Conservation (phyloP, 176 grass and related monocot genomes). For the Oryza rufipogon region DNA sequence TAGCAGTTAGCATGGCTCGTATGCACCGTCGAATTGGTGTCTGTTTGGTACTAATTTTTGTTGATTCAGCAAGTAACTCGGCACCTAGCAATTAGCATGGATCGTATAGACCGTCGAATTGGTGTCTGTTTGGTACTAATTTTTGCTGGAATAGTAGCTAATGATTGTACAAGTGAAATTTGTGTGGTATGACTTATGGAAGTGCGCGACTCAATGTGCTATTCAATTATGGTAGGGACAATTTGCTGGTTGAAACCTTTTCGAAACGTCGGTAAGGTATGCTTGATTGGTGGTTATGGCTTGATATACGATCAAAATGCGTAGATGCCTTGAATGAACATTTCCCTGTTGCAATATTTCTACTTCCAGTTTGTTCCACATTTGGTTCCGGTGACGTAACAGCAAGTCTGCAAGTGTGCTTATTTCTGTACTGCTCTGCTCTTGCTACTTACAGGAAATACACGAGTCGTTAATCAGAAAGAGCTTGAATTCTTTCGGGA, state of each 20-base stretch:
- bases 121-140: not conserved
- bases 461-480: slow-evolving; percentile 83
- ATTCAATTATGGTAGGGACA: not conserved
- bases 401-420: not conserved
- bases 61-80: not conserved
- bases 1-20: not conserved
- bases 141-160: not conserved
- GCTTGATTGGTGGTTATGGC: not conserved
- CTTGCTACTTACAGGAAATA: slow-evolving; percentile 67
- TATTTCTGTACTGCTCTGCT: not conserved
- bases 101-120: not conserved
- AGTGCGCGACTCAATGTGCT: not conserved
- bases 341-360: not conserved
- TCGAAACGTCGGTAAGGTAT: not conserved
- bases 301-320: not conserved
- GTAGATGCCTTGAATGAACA: not conserved
- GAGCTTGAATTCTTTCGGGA: slow-evolving; percentile 80
- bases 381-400: not conserved
- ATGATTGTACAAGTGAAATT: slow-evolving; percentile 4
- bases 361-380: not conserved
- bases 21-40: not conserved
- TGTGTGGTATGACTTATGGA: not conserved
- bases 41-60: not conserved
- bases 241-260: not conserved
- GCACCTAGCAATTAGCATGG: not conserved